Percentiles rank a stretch among this genome's conserved stretches.
phyloP scores from a whole-genome alignment of 2,329 filamentous ascomycete species.

The Cytospora chrysosperma region DNA sequence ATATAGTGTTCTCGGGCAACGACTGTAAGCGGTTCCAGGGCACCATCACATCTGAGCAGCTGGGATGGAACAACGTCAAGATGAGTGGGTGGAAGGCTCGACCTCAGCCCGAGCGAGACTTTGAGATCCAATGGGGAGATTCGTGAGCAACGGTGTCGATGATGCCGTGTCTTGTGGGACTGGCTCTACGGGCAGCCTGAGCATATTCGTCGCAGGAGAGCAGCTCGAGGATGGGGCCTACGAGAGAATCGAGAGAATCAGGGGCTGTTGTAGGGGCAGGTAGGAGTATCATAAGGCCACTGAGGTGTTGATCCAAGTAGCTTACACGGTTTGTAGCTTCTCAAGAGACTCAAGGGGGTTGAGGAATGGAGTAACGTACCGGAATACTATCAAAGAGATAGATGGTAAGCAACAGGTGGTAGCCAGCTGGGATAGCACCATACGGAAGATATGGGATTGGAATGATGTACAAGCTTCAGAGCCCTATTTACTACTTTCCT shows the following conservation, averaged over 20 bases:
- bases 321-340: too few species aligned
- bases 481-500: background rate
- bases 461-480: background rate
- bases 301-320: too few species aligned
- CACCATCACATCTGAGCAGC: slow-evolving; percentile 27
- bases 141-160: background rate
- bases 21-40: slow-evolving; percentile 29
- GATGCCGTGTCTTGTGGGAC: background rate
- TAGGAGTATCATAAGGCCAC: too few species aligned
- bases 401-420: background rate
- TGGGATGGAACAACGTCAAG: slow-evolving; percentile 28
- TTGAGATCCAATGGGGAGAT: slow-evolving; percentile 25
- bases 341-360: too few species aligned
- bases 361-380: background rate
- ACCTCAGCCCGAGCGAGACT: slow-evolving; percentile 25
- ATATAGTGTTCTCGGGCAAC: slow-evolving; percentile 30
- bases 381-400: background rate
- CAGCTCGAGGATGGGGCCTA: too few species aligned
- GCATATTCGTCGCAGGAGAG: too few species aligned
- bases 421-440: background rate
- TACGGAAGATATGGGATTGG: background rate
- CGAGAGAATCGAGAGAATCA: too few species aligned
- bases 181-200: too few species aligned
- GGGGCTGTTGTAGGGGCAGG: too few species aligned
- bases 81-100: slow-evolving; percentile 26